phyloP scores from a whole-genome alignment of 495 filamentous ascomycete species.

The Aspergillus sparsus region DNA sequence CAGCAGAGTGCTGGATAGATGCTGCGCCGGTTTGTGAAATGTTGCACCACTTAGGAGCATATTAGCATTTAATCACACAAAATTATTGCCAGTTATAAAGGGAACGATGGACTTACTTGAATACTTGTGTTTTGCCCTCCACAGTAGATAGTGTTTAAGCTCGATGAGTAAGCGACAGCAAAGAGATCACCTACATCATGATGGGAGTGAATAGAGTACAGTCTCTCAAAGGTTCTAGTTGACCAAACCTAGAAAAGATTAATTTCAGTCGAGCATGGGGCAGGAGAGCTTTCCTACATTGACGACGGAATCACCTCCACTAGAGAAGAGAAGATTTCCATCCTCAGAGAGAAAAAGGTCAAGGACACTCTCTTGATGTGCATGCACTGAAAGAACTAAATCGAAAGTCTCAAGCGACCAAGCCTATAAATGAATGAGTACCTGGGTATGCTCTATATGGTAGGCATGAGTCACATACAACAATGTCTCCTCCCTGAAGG shows the following conservation, averaged over 20 bases:
- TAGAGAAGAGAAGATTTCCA: constrained; percentile 79
- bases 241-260: constrained; percentile 59
- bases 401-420: constrained; percentile 89
- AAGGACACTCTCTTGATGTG: constrained; percentile 87
- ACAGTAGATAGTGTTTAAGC: constrained; percentile 79
- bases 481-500: constrained; percentile 86
- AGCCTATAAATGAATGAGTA: constrained; percentile 43
- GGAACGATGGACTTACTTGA: constrained; percentile 53
- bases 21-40: constrained; percentile 55
- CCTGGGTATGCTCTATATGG: constrained; percentile 20
- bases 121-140: constrained; percentile 95
- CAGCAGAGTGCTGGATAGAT: constrained; percentile 60
- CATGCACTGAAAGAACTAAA: constrained; percentile 71
- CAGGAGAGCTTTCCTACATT: constrained; percentile 61
- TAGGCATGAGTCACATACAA: constrained; percentile 48
- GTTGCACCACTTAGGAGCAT: constrained; percentile 58
- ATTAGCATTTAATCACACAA: constrained; percentile 8
- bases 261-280: constrained; percentile 2
- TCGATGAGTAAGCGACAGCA: constrained; percentile 80
- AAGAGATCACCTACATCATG: constrained; percentile 97
- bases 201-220: constrained; percentile 89
- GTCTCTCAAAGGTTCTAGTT: constrained; percentile 58
- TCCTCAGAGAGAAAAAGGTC: constrained; percentile 78
- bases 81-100: not conserved
- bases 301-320: constrained; percentile 88